Conservation (phyloP, 1,284 basidiomycete genomes). For the Blastosporella zonata region DNA sequence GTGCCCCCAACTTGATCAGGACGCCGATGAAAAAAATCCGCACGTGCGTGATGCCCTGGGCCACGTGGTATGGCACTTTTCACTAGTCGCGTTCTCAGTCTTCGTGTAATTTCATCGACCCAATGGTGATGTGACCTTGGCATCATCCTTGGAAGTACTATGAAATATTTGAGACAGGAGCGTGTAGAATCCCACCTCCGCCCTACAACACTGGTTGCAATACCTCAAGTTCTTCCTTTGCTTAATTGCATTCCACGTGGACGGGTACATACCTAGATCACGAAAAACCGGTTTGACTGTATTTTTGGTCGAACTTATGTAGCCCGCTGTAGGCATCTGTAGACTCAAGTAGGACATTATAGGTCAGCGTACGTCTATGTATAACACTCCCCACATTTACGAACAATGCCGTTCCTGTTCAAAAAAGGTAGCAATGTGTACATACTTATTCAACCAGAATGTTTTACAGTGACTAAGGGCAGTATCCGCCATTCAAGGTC, state of each 20-base stretch:
- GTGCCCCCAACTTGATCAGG: too few relatives aligned
- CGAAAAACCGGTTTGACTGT: constrained; percentile 2
- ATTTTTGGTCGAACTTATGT: neutral
- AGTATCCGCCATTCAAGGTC: constrained; percentile 1
- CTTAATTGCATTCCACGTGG: too few relatives aligned
- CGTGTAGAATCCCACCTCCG: too few relatives aligned
- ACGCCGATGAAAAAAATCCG: constrained; percentile 1
- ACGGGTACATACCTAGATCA: too few relatives aligned
- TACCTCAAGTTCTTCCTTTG: too few relatives aligned
- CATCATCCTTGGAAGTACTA: too few relatives aligned
- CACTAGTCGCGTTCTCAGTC: too few relatives aligned
- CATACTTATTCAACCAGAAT: constrained; percentile 7
- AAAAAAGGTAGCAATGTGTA: constrained; percentile 5
- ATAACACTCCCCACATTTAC: neutral
- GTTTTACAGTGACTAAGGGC: constrained; percentile 5
- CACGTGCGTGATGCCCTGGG: neutral
- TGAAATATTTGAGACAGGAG: too few relatives aligned
- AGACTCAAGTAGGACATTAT: neutral
- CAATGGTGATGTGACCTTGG: too few relatives aligned
- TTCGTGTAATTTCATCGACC: too few relatives aligned
- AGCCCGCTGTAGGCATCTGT: neutral
- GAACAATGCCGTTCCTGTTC: neutral
- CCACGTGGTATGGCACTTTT: too few relatives aligned
- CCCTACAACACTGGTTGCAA: too few relatives aligned
- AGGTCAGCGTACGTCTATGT: neutral